These are phyloP conservation scores for Syzygium jambos DNA, from an alignment of 345 rosid genomes.

Conservation along the genomic window DNA sequence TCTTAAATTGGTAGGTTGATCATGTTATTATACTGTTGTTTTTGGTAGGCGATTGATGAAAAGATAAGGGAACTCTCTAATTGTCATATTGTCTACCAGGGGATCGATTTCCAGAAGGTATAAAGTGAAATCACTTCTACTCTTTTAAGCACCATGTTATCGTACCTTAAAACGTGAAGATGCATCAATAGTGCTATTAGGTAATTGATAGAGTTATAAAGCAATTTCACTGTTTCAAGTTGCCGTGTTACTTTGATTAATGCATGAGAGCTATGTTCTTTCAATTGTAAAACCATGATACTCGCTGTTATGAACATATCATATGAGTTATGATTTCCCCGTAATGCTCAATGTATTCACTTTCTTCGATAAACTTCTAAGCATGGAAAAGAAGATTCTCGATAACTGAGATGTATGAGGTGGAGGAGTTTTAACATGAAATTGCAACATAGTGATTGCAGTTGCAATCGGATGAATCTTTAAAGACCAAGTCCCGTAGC, in stretches of 20 bases:
- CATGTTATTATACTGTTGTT: not conserved
- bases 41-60: slow-evolving; percentile 85
- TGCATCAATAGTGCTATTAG: not conserved
- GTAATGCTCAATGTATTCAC: not conserved
- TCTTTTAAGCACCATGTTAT: not conserved
- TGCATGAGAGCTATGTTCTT: not conserved
- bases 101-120: slow-evolving; percentile 85
- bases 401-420: not conserved
- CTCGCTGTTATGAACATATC: not conserved
- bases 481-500: not conserved
- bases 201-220: not conserved
- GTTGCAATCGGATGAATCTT: not conserved
- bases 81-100: slow-evolving; percentile 74
- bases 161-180: not conserved
- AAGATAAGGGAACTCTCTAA: slow-evolving; percentile 91
- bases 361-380: not conserved
- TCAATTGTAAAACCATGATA: not conserved
- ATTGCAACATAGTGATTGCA: not conserved
- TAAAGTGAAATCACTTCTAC: not conserved
- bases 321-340: not conserved
- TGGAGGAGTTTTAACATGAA: not conserved
- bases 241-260: not conserved
- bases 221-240: not conserved
- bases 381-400: not conserved
- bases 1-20: not conserved